A percentile compares a stretch with the other conserved stretches of the same genome.
These are phyloP conservation scores for Dictyostelium capitatum DNA, from an alignment of 78 protist genomes.

Conservation along the genomic window DNA sequence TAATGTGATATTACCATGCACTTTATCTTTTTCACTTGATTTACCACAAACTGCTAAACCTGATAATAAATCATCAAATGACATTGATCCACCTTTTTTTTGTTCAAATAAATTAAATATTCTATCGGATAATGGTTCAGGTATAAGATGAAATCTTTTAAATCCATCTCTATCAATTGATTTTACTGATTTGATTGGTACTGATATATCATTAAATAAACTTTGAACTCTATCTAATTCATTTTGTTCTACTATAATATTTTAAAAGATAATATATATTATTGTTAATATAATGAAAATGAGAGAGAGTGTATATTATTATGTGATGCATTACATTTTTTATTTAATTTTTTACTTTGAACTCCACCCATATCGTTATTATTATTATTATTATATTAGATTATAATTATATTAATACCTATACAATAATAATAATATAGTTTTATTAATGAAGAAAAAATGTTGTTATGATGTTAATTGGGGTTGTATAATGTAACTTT, in stretches of 20 bases:
- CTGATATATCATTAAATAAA: slow-evolving; percentile 69
- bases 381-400: background rate
- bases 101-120: slow-evolving; percentile 52
- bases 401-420: too few relatives aligned
- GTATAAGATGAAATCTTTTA: slow-evolving; percentile 68
- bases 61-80: slow-evolving; percentile 37
- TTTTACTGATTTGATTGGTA: slow-evolving; percentile 40
- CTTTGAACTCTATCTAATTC: slow-evolving; percentile 39
- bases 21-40: slow-evolving; percentile 67
- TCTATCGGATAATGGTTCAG: slow-evolving; percentile 70
- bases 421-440: too few relatives aligned
- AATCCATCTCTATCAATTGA: slow-evolving; percentile 75
- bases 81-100: slow-evolving; percentile 43
- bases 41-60: slow-evolving; percentile 68
- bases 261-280: background rate
- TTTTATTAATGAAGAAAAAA: too few relatives aligned
- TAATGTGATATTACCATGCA: slow-evolving; percentile 1
- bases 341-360: slow-evolving; percentile 34
- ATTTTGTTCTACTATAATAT: slow-evolving; percentile 38
- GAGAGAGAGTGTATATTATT: too few relatives aligned
- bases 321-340: slow-evolving; percentile 35
- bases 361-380: slow-evolving; percentile 20
- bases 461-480: too few relatives aligned
- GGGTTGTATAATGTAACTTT: too few relatives aligned
- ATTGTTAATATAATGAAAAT: background rate